Base-by-base conservation (phyloP, 257 asterid genomes). In the Solanum etuberosum region DNA sequence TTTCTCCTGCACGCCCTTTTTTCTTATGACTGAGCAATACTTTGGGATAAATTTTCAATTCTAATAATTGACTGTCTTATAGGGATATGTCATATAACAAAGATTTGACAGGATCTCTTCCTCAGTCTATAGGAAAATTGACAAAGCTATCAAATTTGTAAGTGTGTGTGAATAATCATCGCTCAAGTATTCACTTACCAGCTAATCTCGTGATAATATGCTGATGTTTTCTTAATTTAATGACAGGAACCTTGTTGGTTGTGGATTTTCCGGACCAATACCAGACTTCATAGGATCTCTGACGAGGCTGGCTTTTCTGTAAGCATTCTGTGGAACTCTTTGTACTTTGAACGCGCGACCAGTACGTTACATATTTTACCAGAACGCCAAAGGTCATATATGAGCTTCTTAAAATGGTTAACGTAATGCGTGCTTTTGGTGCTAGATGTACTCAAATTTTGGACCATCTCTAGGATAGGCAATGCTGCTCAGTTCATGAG, bases 61-160 rank as follows among this genome's bases (percentile, higher is more conserved):
- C 43, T 91, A 27, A 86, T 86, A 5, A 40, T 68, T 29, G 10
- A 29, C 37, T 71, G 68, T 18, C 85, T 70, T 88, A 15, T 77
- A 97, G 99, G 95, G 99, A 97, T 92, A 91, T 97, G 63, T 97
- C 98, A 10, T 95, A 90, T 88, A 97, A 97, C 91, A 88, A 87
- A 89, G 95, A 83, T 5, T 77, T 97, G 92, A 91, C 86, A 1
- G 98, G 99, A 61, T 32, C 91, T 72, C 94, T 97, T 87, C 99
- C 98, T 40, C 3, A 25, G 72, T 23, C 87, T 37, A 94, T 95
- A 25, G 98, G 96, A 71, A 90, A 90, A 48, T 82, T 94, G 88
- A 87, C 85, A 83, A 93, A 94, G 78, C 90, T 95, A 57, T 35
- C 95, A 2, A 94, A 83, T 93, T 90, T 97, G 99, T 97, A 93